Base-by-base conservation (phyloP, 192 early-diverging fungal species). In the Umbelopsis sp. region DNA sequence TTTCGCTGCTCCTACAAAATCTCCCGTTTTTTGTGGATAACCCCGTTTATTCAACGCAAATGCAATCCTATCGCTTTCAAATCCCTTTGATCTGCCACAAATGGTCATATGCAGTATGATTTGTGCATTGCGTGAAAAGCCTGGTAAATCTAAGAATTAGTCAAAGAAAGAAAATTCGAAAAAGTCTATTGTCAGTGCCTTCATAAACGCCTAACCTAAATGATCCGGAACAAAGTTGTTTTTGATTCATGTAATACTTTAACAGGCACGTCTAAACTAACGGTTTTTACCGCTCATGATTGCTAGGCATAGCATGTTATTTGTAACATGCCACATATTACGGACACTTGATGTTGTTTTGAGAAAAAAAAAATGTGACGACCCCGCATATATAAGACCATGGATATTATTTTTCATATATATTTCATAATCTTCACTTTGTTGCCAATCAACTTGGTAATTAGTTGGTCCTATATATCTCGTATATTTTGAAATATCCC, bases 381-480 rank as follows among this genome's bases (percentile, higher is more conserved):
- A 52, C 51, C 51, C 51, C 51, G 22, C 21, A 52, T 25, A 22
- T 52, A 52, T 52, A 52, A 52, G 25, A 52, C 49, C 49, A n/a
- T 52, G 25, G 51, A 52, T 52, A 49, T 49, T 49, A 20, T 52
- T 52, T 52, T 52, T 52, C 51, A 52, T 52, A 52, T 52, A 52
- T 52, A 52, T 52, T 52, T 52, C 37, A 41, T 41, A 41, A 41
- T 41, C 37, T 41, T 41, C 37, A 6, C 37, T 41, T 41, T 41
- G 37, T 41, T 41, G 37, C 37, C 37, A 41, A 41, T 41, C 27
- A 30, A 30, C 27, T 30, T 30, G 6, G 37, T 41, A 41, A 41
- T 41, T 41, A 41, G 37, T 41, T 6, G 37, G 37, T 41, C 5
- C 37, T 41, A 41, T 41, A 41, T 41, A 41, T 41, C 37, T 6